A percentile compares a stretch with the other conserved stretches of the same genome.
Evolutionary conservation across 768 basidiomycete species (phyloP).

Genomic region (Butyriboletus loyo): DNA sequence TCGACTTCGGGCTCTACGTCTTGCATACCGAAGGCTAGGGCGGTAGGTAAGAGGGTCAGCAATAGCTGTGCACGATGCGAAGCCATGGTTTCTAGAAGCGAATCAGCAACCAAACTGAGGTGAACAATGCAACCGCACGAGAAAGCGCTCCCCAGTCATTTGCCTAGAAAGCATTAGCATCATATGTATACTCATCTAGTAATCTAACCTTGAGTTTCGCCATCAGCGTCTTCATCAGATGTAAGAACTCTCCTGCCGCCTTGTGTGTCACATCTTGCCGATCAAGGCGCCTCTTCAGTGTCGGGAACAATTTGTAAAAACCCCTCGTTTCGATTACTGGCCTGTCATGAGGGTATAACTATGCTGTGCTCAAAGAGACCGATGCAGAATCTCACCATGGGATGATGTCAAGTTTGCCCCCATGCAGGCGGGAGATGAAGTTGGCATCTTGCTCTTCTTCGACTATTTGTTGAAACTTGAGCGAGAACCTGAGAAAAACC

Average conservation of each 20-base stretch:
- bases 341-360: slow-evolving; percentile 4
- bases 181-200: background rate
- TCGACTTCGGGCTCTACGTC: slow-evolving; percentile 45
- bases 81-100: slow-evolving; percentile 41
- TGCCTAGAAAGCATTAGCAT: slow-evolving; percentile 34
- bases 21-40: slow-evolving; percentile 47
- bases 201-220: slow-evolving; percentile 55
- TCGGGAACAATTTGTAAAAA: slow-evolving; percentile 52
- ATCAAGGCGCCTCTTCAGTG: slow-evolving; percentile 46
- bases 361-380: background rate
- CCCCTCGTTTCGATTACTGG: slow-evolving; percentile 62
- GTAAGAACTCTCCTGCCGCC: slow-evolving; percentile 51
- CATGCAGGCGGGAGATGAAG: slow-evolving; percentile 58
- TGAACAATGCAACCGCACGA: slow-evolving; percentile 35
- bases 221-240: slow-evolving; percentile 59
- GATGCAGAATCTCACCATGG: slow-evolving; percentile 41
- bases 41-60: slow-evolving; percentile 40
- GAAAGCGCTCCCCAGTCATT: slow-evolving; percentile 64
- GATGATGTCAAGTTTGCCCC: slow-evolving; percentile 51
- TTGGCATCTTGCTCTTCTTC: slow-evolving; percentile 56
- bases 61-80: slow-evolving; percentile 45
- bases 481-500: slow-evolving; percentile 41
- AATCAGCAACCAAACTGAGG: background rate
- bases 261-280: slow-evolving; percentile 46
- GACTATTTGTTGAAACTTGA: slow-evolving; percentile 60